These are phyloP conservation scores for Pholiota adiposa DNA, from an alignment of 1,284 basidiomycete species.

Conservation along the genomic window DNA sequence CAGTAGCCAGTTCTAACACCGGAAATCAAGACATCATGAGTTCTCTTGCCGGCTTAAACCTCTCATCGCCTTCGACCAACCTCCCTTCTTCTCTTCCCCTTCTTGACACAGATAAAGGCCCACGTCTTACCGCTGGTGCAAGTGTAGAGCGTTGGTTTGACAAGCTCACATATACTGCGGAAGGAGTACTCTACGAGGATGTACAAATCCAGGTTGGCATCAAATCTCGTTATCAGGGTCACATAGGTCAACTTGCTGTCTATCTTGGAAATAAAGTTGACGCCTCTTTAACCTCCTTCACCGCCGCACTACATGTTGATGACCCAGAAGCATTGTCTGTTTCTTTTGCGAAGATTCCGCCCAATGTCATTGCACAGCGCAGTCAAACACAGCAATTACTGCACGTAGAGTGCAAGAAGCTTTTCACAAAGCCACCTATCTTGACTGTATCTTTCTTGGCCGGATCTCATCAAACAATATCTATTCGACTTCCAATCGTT, in stretches of 20 bases:
- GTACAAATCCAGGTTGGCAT: constrained; percentile 94
- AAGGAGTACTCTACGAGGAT: constrained; percentile 97
- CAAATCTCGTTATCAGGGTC: constrained; percentile 95
- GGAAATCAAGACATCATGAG: constrained; percentile 63
- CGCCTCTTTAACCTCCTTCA: constrained; percentile 87
- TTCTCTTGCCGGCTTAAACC: constrained; percentile 83
- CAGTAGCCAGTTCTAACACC: constrained; percentile 21
- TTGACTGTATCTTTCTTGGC: constrained; percentile 91
- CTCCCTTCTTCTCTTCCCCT: constrained; percentile 34
- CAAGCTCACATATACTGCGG: constrained; percentile 78
- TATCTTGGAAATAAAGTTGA: constrained; percentile 97
- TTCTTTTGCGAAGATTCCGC: constrained; percentile 89
- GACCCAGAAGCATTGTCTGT: constrained; percentile 79
- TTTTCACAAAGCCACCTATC: constrained; percentile 82
- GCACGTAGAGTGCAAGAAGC: constrained; percentile 92
- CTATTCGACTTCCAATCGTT: constrained; percentile 85
- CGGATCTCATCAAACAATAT: constrained; percentile 87
- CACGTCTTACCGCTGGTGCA: constrained; percentile 64
- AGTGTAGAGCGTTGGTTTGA: constrained; percentile 90
- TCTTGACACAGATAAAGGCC: constrained; percentile 36
- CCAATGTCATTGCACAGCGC: constrained; percentile 77
- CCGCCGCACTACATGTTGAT: constrained; percentile 77
- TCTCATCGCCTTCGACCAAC: constrained; percentile 36
- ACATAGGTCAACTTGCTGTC: constrained; percentile 89
- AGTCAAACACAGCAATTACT: constrained; percentile 93